Evolutionary conservation across 768 basidiomycete species (phyloP).

Genomic region (Hysterangium stoloniferum): DNA sequence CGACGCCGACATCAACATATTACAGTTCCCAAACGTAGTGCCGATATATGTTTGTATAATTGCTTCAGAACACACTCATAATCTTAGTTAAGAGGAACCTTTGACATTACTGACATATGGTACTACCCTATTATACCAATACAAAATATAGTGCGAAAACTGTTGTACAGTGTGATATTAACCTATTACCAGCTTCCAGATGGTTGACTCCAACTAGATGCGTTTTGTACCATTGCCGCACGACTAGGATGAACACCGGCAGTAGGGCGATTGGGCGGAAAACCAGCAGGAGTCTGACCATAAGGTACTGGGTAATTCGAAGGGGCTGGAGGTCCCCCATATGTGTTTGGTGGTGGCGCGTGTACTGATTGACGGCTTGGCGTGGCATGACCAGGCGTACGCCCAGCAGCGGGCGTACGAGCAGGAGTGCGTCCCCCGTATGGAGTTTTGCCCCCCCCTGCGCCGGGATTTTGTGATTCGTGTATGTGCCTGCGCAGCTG

Average conservation of each 20-base stretch:
- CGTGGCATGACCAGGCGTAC: constrained; percentile 36
- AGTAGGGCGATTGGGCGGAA: constrained; percentile 31
- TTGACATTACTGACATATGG: too few species aligned
- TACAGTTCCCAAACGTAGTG: too few species aligned
- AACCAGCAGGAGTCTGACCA: constrained; percentile 19
- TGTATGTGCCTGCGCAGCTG: constrained; percentile 53
- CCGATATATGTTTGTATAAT: too few species aligned
- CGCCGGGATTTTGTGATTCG: constrained; percentile 61
- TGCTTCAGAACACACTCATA: too few species aligned
- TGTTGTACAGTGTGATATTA: background rate
- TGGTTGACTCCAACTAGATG: constrained; percentile 22
- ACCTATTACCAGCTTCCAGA: constrained; percentile 2
- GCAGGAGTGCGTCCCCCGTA: constrained; percentile 75
- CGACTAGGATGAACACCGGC: constrained; percentile 59
- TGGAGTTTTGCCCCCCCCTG: constrained; percentile 59
- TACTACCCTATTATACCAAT: background rate
- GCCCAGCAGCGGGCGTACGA: constrained; percentile 50
- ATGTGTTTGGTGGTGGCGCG: constrained; percentile 76
- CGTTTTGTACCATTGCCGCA: constrained; percentile 55
- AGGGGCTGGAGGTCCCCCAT: constrained; percentile 38
- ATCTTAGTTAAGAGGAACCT: too few species aligned
- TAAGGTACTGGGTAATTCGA: constrained; percentile 1
- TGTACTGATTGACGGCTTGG: constrained; percentile 77
- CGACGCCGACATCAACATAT: too few species aligned
- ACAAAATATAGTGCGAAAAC: background rate